Percentiles rank a stretch among this genome's conserved stretches.
Evolutionary conservation across 495 filamentous ascomycete genomes (phyloP).

Genomic region (Neurospora sp.): DNA sequence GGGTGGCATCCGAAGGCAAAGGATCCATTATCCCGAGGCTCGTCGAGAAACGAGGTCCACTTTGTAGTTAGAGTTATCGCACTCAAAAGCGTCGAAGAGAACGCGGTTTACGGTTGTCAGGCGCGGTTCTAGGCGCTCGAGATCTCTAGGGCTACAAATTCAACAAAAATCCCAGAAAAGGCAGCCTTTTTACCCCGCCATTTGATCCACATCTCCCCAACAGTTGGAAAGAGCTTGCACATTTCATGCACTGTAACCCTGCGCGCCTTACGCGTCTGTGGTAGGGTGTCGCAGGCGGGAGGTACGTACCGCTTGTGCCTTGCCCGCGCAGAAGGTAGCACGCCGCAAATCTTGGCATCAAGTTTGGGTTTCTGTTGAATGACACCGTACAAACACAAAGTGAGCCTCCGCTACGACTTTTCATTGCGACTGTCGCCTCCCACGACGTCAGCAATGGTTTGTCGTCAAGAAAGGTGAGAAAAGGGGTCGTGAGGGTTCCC

Average conservation of each 20-base stretch:
- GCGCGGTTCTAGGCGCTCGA: not conserved
- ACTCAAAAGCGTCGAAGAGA: not conserved
- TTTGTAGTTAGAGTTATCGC: not conserved
- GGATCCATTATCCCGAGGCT: not conserved
- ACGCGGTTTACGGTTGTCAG: not conserved
- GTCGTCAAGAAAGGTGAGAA: not conserved
- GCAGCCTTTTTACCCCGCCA: not conserved
- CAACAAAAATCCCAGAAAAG: conserved; percentile 1
- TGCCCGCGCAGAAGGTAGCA: not conserved
- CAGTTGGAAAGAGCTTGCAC: conserved; percentile 9
- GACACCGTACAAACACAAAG: not conserved
- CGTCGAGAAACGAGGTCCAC: not conserved
- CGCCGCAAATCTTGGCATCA: not conserved
- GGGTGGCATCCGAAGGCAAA: not conserved
- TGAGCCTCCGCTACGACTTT: not conserved
- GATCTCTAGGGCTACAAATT: conserved; percentile 1
- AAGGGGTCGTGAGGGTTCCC: not conserved
- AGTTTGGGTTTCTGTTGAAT: not conserved
- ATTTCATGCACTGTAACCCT: conserved; percentile 5
- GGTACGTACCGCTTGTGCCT: not conserved
- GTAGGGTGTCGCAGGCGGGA: not conserved
- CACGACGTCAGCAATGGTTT: not conserved
- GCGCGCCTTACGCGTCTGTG: not conserved
- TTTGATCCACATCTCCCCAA: conserved; percentile 14
- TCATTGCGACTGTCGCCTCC: not conserved